Conservation (phyloP, 1,284 basidiomycete genomes). For the Trichosporon coremiiforme region DNA sequence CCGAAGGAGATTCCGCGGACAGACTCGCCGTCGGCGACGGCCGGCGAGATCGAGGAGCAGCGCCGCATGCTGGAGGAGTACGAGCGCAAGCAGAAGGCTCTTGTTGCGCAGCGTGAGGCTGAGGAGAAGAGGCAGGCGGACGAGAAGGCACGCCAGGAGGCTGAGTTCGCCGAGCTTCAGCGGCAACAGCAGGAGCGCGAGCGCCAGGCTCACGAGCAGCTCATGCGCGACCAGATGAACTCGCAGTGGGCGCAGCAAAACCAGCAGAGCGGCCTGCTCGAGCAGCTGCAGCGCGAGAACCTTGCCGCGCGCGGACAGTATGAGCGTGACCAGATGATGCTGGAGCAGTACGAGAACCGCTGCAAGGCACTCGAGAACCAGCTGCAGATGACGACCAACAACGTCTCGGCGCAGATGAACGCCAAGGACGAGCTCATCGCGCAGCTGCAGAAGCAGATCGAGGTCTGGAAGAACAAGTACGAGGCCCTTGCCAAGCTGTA, state of each 20-base stretch:
- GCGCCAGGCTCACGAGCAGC: constrained; percentile 83
- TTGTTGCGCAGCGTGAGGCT: constrained; percentile 75
- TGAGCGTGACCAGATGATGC: constrained; percentile 95
- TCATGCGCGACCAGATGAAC: constrained; percentile 81
- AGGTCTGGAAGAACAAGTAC: constrained; percentile 97
- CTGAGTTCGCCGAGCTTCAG: constrained; percentile 75
- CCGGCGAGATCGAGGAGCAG: constrained; percentile 84
- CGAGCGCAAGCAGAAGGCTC: constrained; percentile 86
- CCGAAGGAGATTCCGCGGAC: constrained; percentile 63
- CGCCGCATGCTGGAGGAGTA: constrained; percentile 94
- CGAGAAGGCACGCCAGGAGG: constrained; percentile 76
- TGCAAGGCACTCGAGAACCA: constrained; percentile 97
- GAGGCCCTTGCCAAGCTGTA: constrained; percentile 98
- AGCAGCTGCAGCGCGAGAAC: constrained; percentile 84
- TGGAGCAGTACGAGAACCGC: constrained; percentile 96
- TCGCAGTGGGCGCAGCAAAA: constrained; percentile 60
- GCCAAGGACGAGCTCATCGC: constrained; percentile 95
- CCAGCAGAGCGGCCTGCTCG: constrained; percentile 56
- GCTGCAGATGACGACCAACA: constrained; percentile 73
- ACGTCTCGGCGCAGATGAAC: constrained; percentile 82
- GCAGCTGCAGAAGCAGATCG: constrained; percentile 95
- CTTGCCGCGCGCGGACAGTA: constrained; percentile 94
- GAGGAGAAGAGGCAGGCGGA: constrained; percentile 80
- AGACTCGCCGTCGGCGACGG: constrained; percentile 67
- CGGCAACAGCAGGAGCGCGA: constrained; percentile 70